Conservation (phyloP, 495 filamentous ascomycete genomes). For the Aspergillus campestris region DNA sequence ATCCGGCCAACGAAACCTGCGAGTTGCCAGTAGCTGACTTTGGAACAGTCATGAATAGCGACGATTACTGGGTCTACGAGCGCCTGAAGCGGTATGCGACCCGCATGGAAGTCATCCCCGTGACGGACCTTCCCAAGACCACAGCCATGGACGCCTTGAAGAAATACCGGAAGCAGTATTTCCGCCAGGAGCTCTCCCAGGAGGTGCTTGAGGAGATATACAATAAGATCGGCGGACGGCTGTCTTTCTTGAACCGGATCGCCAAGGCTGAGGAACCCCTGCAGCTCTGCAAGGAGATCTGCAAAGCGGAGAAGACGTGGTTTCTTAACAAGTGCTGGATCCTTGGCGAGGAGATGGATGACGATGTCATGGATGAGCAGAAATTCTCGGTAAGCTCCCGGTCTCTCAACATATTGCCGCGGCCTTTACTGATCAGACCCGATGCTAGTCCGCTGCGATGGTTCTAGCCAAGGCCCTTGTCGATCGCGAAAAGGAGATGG, state of each 20-base stretch:
- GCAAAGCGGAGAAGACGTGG: constrained; percentile 80
- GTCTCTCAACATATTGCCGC: not conserved
- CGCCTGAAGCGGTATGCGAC: constrained; percentile 82
- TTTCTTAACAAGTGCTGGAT: constrained; percentile 94
- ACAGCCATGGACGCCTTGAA: constrained; percentile 67
- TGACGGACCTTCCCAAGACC: constrained; percentile 69
- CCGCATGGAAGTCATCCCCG: constrained; percentile 81
- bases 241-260: constrained; percentile 78
- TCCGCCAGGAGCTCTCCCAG: constrained; percentile 42
- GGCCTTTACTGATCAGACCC: constrained; percentile 4
- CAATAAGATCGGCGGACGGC: constrained; percentile 71
- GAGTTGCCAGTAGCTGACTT: not conserved
- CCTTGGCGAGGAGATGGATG: constrained; percentile 86
- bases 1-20: not conserved
- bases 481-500: constrained; percentile 63
- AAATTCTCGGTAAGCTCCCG: constrained; percentile 68
- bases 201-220: constrained; percentile 68
- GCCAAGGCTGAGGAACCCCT: constrained; percentile 75
- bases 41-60: constrained; percentile 66
- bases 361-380: constrained; percentile 98
- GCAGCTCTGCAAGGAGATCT: constrained; percentile 68
- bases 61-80: constrained; percentile 98
- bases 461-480: constrained; percentile 87
- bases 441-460: constrained; percentile 70
- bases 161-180: constrained; percentile 67